Conservation (phyloP, 2,329 filamentous ascomycete genomes). For the Pochonia chlamydosporia region DNA sequence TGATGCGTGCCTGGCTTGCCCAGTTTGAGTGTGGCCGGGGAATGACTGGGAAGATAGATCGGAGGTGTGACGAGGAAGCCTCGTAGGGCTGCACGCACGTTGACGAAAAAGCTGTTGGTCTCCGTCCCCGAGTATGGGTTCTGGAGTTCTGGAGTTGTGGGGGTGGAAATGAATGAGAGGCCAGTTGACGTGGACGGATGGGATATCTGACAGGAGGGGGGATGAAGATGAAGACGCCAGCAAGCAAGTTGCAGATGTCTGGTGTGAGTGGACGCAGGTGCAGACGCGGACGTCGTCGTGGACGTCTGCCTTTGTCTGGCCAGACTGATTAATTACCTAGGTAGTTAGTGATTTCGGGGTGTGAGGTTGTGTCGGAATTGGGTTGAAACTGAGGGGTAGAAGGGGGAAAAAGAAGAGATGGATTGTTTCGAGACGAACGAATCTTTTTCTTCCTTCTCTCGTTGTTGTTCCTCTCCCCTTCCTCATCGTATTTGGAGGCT, state of each 20-base stretch:
- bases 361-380: no score
- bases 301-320: background rate
- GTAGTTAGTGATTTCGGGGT: background rate
- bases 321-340: background rate
- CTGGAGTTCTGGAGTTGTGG: background rate
- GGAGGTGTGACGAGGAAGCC: conserved; percentile 9
- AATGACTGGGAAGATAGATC: background rate
- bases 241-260: no score
- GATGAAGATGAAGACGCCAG: background rate
- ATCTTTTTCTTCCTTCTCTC: no score
- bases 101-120: no score
- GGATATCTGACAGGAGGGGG: background rate
- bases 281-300: background rate
- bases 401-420: no score
- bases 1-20: conserved; percentile 4
- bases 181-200: background rate
- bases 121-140: no score
- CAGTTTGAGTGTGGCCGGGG: background rate
- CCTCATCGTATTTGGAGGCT: no score
- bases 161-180: no score
- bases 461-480: no score
- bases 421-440: no score
- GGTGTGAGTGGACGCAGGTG: no score
- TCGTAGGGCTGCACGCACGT: conserved; percentile 9
- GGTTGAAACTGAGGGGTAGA: no score